Percentiles rank a stretch among this genome's conserved stretches.
Conservation (phyloP, 225 moss, liverwort and hornwort genomes). For the Physcomitrium patens region DNA sequence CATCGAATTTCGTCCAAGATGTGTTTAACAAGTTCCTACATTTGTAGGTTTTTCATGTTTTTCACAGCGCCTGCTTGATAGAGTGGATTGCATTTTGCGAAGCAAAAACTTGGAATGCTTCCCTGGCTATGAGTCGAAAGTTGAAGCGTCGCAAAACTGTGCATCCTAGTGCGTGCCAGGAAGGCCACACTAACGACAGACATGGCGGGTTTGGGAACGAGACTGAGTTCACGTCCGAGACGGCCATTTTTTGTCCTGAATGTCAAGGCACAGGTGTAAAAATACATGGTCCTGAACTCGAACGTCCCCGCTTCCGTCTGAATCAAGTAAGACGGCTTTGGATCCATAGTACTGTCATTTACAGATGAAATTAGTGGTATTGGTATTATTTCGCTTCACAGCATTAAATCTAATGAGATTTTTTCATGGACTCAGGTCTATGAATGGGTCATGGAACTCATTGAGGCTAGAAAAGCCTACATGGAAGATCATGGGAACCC, state of each 20-base stretch:
- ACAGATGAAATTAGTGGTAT: conserved; percentile 4
- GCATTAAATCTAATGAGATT: conserved; percentile 3
- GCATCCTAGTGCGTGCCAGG: conserved; percentile 52
- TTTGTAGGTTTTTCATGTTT: conserved; percentile 97
- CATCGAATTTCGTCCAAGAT: conserved; percentile 4
- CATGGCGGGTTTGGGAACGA: conserved; percentile 54
- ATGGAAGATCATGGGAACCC: conserved; percentile 62
- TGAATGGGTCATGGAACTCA: conserved; percentile 96
- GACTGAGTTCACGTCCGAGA: conserved; percentile 55
- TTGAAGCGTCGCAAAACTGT: conserved; percentile 73
- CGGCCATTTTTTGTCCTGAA: conserved; percentile 94
- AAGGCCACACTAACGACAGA: conserved; percentile 33
- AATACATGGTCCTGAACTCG: conserved; percentile 76
- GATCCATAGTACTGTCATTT: background rate
- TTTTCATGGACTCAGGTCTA: conserved; percentile 64
- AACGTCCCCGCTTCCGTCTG: conserved; percentile 89
- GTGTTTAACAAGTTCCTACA: conserved; percentile 17
- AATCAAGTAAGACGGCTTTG: conserved; percentile 61
- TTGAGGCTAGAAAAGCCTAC: conserved; percentile 90
- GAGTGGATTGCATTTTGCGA: conserved; percentile 98
- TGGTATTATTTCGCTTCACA: background rate
- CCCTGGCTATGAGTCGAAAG: conserved; percentile 65
- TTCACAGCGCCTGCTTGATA: conserved; percentile 87
- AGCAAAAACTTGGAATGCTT: conserved; percentile 86
- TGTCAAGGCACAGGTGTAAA: conserved; percentile 96